Evolutionary conservation across 1,284 basidiomycete species (phyloP).

Genomic region (Mycocalia duriaeana): DNA sequence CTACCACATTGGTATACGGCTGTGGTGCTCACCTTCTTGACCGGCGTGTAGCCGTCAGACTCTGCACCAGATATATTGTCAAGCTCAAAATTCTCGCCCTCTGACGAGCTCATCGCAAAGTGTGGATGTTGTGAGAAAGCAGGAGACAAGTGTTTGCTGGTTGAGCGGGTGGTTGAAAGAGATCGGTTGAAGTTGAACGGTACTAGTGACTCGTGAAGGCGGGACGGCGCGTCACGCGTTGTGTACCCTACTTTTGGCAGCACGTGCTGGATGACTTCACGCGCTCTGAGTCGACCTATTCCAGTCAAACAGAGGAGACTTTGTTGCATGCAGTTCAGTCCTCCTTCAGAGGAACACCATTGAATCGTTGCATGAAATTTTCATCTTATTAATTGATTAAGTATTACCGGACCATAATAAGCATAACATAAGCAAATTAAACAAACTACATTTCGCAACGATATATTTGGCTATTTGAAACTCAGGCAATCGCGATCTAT

Average conservation of each 20-base stretch:
- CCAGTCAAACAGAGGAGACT: too few relatives aligned
- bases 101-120: conserved; percentile 43
- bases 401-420: not conserved
- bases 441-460: too few relatives aligned
- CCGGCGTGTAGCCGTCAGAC: conserved; percentile 61
- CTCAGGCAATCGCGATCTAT: too few relatives aligned
- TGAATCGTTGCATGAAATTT: not conserved
- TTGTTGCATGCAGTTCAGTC: too few relatives aligned
- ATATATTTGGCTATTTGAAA: too few relatives aligned
- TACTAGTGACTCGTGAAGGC: not conserved
- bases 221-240: not conserved
- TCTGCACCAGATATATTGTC: conserved; percentile 55
- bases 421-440: not conserved
- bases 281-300: not conserved
- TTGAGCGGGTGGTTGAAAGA: too few relatives aligned
- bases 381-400: too few relatives aligned
- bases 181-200: not conserved
- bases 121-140: not conserved
- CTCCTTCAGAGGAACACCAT: not conserved
- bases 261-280: not conserved
- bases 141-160: not conserved
- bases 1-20: too few relatives aligned
- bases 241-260: not conserved
- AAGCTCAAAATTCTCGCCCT: conserved; percentile 62
- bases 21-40: conserved; percentile 48